Conservation (phyloP, 495 filamentous ascomycete species). For the Talaromyces ruber region DNA sequence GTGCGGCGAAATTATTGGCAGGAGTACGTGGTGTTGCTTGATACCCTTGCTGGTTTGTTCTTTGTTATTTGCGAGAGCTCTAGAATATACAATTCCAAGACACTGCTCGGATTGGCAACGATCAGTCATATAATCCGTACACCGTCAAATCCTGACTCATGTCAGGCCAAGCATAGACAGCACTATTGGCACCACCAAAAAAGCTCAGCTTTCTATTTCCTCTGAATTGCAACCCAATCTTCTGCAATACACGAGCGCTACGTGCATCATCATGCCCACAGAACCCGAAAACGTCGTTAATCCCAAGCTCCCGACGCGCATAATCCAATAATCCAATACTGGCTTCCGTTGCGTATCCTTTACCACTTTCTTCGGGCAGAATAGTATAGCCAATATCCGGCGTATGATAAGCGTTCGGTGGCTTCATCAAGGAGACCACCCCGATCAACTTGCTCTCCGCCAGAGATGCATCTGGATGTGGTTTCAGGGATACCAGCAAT, state of each 20-base stretch:
- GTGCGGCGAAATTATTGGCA: not conserved
- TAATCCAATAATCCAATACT: constrained; percentile 14
- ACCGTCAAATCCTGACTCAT: constrained; percentile 22
- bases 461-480: not conserved
- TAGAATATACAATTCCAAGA: not conserved
- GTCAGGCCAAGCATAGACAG: constrained; percentile 18
- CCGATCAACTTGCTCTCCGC: constrained; percentile 12
- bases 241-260: constrained; percentile 7
- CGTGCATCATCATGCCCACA: not conserved
- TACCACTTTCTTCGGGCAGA: constrained; percentile 14
- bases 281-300: constrained; percentile 6
- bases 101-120: not conserved
- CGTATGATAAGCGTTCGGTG: constrained; percentile 11
- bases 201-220: constrained; percentile 6
- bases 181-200: constrained; percentile 12
- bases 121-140: constrained; percentile 11
- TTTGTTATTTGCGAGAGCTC: not conserved
- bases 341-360: constrained; percentile 26
- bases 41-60: not conserved
- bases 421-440: constrained; percentile 15
- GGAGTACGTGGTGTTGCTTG: not conserved
- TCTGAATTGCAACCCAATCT: constrained; percentile 7
- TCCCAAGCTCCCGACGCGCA: constrained; percentile 10
- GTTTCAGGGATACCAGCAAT: constrained; percentile 13
- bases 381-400: constrained; percentile 23